Percentiles rank a stretch among this genome's conserved stretches.
These are phyloP conservation scores for Alternaria brassicicola DNA, from an alignment of 2,329 filamentous ascomycete species.

Conservation along the genomic window DNA sequence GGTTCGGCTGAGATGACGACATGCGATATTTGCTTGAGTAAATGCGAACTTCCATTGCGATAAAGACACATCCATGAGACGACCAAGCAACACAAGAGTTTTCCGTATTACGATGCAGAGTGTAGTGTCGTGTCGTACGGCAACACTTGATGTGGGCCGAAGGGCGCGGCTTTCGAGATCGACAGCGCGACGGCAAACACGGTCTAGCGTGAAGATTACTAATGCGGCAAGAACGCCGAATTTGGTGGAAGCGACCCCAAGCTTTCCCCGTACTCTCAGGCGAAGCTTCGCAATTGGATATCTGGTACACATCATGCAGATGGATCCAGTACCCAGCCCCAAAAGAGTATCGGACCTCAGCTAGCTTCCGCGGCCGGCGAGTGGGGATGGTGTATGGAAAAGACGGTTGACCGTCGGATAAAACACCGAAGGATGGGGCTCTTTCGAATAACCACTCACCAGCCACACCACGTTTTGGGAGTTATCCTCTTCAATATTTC, in stretches of 20 bases:
- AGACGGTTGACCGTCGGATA: slow-evolving; percentile 15
- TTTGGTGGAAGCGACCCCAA: slow-evolving; percentile 2
- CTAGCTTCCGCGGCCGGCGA: slow-evolving; percentile 33
- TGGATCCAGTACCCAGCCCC: not conserved
- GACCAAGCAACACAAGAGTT: not conserved
- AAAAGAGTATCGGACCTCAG: not conserved
- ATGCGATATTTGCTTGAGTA: not conserved
- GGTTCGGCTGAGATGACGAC: not conserved
- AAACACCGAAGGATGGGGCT: slow-evolving; percentile 7
- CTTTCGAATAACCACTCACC: not conserved
- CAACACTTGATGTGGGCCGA: not conserved
- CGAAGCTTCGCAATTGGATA: slow-evolving; percentile 3
- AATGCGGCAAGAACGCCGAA: slow-evolving; percentile 12
- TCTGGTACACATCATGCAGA: not conserved
- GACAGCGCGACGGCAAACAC: not conserved
- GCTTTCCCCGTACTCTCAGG: not conserved
- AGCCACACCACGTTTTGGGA: not conserved
- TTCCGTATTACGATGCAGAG: not conserved
- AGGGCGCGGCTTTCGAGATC: not conserved
- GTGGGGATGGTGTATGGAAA: slow-evolving; percentile 5
- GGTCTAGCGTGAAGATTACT: not conserved
- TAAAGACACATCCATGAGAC: rapidly evolving
- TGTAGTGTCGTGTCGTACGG: not conserved
- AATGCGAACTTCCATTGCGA: not conserved
- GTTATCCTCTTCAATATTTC: not conserved